Percentiles rank a stretch among this genome's conserved stretches.
Evolutionary conservation across 1,139 yeast genomes (phyloP).

Genomic region (Diutina pseudorugosa): DNA sequence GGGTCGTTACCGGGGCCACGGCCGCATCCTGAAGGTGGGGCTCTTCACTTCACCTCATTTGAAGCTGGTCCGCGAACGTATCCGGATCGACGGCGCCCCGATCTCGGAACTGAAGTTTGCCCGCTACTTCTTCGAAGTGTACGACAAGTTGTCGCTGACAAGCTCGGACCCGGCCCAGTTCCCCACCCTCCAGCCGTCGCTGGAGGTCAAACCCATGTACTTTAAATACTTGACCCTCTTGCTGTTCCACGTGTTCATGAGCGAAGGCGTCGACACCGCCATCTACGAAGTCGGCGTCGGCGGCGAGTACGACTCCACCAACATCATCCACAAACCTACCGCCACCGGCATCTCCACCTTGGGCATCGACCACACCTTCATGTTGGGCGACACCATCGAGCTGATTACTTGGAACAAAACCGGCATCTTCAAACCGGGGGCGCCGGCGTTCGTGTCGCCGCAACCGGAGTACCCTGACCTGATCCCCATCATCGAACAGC

Average conservation of each 20-base stretch:
- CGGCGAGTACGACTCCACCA: constrained; percentile 93
- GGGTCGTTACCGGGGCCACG: constrained; percentile 34
- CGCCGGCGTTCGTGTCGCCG: constrained; percentile 54
- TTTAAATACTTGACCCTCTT: constrained; percentile 82
- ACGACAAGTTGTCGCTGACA: constrained; percentile 66
- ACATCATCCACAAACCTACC: constrained; percentile 66
- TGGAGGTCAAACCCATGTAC: constrained; percentile 77
- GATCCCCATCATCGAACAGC: constrained; percentile 36
- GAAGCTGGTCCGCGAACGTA: constrained; percentile 85
- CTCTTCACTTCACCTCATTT: constrained; percentile 93
- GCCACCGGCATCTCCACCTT: constrained; percentile 79
- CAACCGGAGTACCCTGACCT: constrained; percentile 44
- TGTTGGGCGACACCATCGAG: constrained; percentile 80
- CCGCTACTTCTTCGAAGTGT: constrained; percentile 83
- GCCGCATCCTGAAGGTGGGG: constrained; percentile 51
- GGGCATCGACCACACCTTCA: constrained; percentile 86
- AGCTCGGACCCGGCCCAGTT: constrained; percentile 42
- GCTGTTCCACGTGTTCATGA: constrained; percentile 81
- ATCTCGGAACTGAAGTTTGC: constrained; percentile 72
- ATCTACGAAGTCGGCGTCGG: constrained; percentile 98
- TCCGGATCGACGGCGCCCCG: constrained; percentile 79
- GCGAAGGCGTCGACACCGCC: constrained; percentile 85
- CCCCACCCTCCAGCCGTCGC: constrained; percentile 57
- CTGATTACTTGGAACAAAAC: constrained; percentile 95
- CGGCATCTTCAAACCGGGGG: constrained; percentile 69